phyloP scores from a whole-genome alignment of 139 green algal genomes.

The Coelastrella sp. region DNA sequence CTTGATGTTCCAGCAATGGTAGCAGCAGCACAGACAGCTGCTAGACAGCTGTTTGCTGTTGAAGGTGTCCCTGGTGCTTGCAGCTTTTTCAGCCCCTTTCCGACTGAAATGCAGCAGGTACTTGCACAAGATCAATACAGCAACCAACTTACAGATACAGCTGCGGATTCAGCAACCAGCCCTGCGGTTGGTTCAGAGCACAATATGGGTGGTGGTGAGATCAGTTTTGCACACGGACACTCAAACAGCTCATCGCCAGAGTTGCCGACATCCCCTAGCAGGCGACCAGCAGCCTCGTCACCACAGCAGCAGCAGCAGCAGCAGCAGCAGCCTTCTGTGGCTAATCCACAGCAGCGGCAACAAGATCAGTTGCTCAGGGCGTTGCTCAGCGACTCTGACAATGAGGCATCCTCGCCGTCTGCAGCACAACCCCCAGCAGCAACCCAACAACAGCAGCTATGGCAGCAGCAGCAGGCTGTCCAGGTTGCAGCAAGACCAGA shows the following conservation, averaged over 20 bases:
- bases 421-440: conserved; percentile 13
- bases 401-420: neutral
- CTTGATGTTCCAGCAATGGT: conserved; percentile 2
- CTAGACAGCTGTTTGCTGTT: conserved; percentile 24
- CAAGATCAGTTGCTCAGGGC: conserved; percentile 4
- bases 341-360: neutral
- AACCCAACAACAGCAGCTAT: no score
- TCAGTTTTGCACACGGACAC: conserved; percentile 22
- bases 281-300: neutral
- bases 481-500: neutral
- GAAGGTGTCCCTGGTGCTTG: conserved; percentile 6
- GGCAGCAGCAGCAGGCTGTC: no score
- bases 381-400: neutral
- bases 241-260: neutral
- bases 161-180: neutral
- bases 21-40: neutral
- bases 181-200: neutral
- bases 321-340: neutral
- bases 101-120: neutral
- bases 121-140: neutral
- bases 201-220: neutral
- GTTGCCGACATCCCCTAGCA: neutral
- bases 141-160: neutral
- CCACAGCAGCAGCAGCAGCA: conserved; percentile 1
- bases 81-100: conserved; percentile 14